Evolutionary conservation across 345 rosid genomes (phyloP), one percentile per base, ranked within the genome.

Genomic region (Fremontodendron californicum): DNA sequence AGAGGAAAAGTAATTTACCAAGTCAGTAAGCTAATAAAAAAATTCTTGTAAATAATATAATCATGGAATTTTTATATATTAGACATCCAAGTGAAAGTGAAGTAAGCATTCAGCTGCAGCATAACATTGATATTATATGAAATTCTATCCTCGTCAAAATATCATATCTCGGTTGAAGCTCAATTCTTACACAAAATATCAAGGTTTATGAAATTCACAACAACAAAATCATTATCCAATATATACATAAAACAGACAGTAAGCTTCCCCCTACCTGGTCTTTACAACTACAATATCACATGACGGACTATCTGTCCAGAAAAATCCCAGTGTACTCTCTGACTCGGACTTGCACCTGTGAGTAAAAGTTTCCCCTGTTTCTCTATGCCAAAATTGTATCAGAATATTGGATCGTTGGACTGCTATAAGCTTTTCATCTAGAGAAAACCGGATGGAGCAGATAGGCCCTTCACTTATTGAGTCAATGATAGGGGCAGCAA

Each of bases 221-320:
- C 15, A 2, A 62, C 40, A 75, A 31, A 43, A 75, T 21, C 58
- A n/a, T 45, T 72, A 55, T 31, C 57, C 43, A 33, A 68, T n/a
- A 54, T 6, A 40, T 23, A 70, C 10, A 63, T 9, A 63, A 75
- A 63, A 40, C 49, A 78, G 27, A 76, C 48, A 78, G 43, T 55
- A 66, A 81, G 21, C 25, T 52, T 74, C 54, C 67, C 71, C 78
- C 77, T 71, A 96, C 99, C 99, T 96, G 83, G 90, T 94, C 87
- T 96, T 96, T 43, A 96, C 92, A 72, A 94, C 80, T 23, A 90
- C 98, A 80, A 96, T 82, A 81, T 96, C 91, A 77, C 95, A 89
- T 61, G 85, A 81, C 1, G 95, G 92, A 85, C 97, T 91, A 85
- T 96, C 99, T 25, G 95, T 92, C 97, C 98, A 96, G 81, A 96